Evolutionary conservation across 1,284 basidiomycete species (phyloP).

Genomic region (Heterobasidion annosum): DNA sequence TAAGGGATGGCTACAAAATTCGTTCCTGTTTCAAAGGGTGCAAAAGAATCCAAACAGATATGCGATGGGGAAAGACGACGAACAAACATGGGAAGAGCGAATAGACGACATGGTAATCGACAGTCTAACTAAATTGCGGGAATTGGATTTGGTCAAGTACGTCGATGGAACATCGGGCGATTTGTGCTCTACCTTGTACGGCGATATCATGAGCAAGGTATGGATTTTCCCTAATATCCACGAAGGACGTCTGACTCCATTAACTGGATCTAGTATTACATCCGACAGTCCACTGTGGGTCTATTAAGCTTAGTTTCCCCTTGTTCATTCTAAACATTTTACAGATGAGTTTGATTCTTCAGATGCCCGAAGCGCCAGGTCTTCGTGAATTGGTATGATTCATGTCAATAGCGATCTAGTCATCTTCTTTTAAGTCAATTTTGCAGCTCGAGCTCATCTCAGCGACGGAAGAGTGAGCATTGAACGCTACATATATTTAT

Average conservation of each 20-base stretch:
- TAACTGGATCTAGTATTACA: slow-evolving; percentile 47
- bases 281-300: slow-evolving; percentile 57
- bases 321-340: neutral
- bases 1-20: slow-evolving; percentile 70
- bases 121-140: slow-evolving; percentile 50
- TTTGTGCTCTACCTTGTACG: slow-evolving; percentile 60
- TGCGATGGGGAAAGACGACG: slow-evolving; percentile 45
- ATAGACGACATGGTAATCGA: slow-evolving; percentile 66
- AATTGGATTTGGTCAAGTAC: slow-evolving; percentile 49
- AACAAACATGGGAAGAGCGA: slow-evolving; percentile 58
- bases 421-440: neutral
- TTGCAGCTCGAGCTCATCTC: neutral
- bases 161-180: slow-evolving; percentile 21
- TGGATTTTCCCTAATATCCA: neutral
- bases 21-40: slow-evolving; percentile 81
- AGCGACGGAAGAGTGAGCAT: slow-evolving; percentile 55
- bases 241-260: neutral
- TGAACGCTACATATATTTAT: neutral
- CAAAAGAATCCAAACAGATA: slow-evolving; percentile 78
- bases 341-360: slow-evolving; percentile 63
- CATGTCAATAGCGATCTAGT: neutral
- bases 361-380: slow-evolving; percentile 41
- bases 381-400: slow-evolving; percentile 56
- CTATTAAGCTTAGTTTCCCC: neutral
- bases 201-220: slow-evolving; percentile 82